Percentiles rank a stretch among this genome's conserved stretches.
Conservation (phyloP, 495 filamentous ascomycete species). For the Trichoderma gamsii region DNA sequence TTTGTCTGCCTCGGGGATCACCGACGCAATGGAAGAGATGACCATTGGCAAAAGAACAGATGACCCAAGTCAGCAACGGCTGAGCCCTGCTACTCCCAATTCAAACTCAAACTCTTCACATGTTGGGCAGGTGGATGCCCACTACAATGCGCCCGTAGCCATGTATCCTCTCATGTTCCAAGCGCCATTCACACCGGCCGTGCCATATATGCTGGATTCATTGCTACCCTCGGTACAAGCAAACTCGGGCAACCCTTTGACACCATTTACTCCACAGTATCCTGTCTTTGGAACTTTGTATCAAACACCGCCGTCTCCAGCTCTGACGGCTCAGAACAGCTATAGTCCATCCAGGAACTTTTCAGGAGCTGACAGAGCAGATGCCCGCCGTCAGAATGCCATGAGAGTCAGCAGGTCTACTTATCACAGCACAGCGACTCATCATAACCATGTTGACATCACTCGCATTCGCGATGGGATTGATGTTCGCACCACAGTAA, state of each 20-base stretch:
- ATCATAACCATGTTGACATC: slow-evolving; percentile 64
- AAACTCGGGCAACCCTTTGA: slow-evolving; percentile 7
- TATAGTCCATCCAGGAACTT: slow-evolving; percentile 29
- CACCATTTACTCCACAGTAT: neutral
- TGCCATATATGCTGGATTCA: slow-evolving; percentile 33
- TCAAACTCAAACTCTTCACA: neutral
- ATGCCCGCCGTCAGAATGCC: slow-evolving; percentile 37
- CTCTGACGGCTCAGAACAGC: slow-evolving; percentile 17
- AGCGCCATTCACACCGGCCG: neutral
- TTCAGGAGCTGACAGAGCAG: slow-evolving; percentile 24
- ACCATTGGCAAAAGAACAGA: neutral
- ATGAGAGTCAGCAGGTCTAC: slow-evolving; percentile 35
- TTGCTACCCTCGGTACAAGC: slow-evolving; percentile 29
- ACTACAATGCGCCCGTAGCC: neutral
- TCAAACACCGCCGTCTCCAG: slow-evolving; percentile 14
- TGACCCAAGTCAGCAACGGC: neutral
- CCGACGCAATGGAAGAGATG: neutral
- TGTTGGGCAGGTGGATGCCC: neutral
- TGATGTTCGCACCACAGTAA: slow-evolving; percentile 69
- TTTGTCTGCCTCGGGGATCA: neutral
- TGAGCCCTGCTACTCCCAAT: neutral
- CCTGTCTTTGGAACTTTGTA: slow-evolving; percentile 9
- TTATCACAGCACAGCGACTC: slow-evolving; percentile 37
- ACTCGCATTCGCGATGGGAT: slow-evolving; percentile 57
- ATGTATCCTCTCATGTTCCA: slow-evolving; percentile 15